Conservation (phyloP, 106 monocot species). For the Acorus calamus region DNA sequence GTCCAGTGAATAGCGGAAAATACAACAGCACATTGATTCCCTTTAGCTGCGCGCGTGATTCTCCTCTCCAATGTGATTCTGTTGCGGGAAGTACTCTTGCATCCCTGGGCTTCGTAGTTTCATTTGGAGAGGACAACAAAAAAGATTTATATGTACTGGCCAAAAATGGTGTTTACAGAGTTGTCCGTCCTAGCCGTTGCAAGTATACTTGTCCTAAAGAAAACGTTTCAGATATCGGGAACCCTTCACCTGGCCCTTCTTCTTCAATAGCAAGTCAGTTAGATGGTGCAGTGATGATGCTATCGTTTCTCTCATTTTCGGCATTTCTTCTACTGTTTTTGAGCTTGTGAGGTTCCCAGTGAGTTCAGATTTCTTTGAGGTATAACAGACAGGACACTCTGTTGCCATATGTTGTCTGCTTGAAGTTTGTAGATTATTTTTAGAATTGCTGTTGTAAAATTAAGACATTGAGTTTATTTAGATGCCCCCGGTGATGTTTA, state of each 20-base stretch:
- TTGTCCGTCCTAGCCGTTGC: conserved; percentile 76
- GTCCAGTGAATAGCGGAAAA: conserved; percentile 59
- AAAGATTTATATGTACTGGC: conserved; percentile 54
- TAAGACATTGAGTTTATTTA: too few species aligned
- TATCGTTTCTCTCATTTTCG: too few species aligned
- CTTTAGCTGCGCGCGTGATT: conserved; percentile 51
- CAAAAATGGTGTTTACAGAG: conserved; percentile 64
- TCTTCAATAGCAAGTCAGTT: conserved; percentile 7
- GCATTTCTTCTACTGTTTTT: too few species aligned
- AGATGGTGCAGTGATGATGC: neutral
- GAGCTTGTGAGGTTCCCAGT: too few species aligned
- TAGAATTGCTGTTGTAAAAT: too few species aligned
- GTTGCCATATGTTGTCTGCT: too few species aligned
- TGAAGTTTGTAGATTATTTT: too few species aligned
- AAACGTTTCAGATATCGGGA: conserved; percentile 10
- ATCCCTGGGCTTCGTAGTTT: conserved; percentile 59
- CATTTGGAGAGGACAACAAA: conserved; percentile 70
- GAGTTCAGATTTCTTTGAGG: too few species aligned
- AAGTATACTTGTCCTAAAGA: conserved; percentile 56
- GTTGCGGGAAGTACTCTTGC: conserved; percentile 34
- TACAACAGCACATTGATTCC: conserved; percentile 40
- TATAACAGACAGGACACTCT: too few species aligned
- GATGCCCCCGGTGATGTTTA: too few species aligned
- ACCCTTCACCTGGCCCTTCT: conserved; percentile 16
- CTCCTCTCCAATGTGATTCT: conserved; percentile 63